Base-by-base conservation (phyloP, 768 basidiomycete genomes). In the Rubroboletus pulcherrimus region DNA sequence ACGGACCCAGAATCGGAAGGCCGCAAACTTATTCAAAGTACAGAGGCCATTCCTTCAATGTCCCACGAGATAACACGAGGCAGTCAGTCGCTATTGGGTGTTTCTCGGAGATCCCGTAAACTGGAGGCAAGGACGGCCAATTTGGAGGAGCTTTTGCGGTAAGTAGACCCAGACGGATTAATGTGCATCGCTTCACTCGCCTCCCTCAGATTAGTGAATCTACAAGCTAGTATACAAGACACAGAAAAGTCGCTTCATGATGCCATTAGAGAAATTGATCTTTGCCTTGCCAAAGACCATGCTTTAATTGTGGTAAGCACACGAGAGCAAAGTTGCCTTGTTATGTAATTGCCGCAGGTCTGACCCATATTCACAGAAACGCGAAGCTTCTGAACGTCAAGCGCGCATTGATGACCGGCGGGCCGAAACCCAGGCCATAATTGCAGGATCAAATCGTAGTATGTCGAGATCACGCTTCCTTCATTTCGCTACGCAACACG, bases 101-200 rank as follows among this genome's bases (percentile, higher is more conserved):
- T 54, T 42, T 49, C 51, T 39, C 67, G 63, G 54, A 65, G 61
- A 42, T 64, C 58, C 33, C 70, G 71, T 53, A 69, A 51, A 45
- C 26, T 64, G 56, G 61, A 52, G 41, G 62, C 63, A 35, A 81
- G 75, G 63, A 87, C 83, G 5, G 81, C 85, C 10, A 75, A 71
- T 11, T 85, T 79, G 77, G 85, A 89, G 54, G 87, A 89, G 57
- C 74, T 93, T 21, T 79, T 85, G 63, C 84, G 84, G 91, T 92
- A 56, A 57, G 84, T 71, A 31, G 29, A 52, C 35, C 49, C 56
- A 30, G 38, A 45, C n/a, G 46, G 31, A 45, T 14, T 5, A 37
- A 55, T 41, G 34, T 26, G 30, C 14, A 12, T 35, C 34, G 29
- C 26, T 49, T 48, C 50, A 55, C 53, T 59, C 34, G 43, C 9